Base-by-base conservation (phyloP, 176 grass and related monocot genomes). In the Triticum monococcum region DNA sequence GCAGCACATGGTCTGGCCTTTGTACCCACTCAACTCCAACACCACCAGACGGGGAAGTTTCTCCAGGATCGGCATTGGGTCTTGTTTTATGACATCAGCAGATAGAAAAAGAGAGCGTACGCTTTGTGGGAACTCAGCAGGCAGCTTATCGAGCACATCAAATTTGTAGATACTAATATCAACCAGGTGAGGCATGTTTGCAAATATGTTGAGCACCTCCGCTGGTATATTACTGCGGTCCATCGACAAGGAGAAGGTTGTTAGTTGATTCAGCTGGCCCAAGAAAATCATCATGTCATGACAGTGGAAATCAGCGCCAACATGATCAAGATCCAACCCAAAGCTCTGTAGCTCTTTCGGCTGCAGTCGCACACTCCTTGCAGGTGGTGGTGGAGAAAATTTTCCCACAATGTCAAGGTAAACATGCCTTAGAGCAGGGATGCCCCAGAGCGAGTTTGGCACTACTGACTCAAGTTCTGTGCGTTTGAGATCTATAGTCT, bases 381-480 rank as follows among this genome's bases (percentile, higher is more conserved):
- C 9, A 41, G 40, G 9, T 41, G 40, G 40, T 0, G 40, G 40
- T 10, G 9, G 40, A 26, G 23, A 28, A 64, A 64, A 64, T n/a
- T n/a, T n/a, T n/a, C n/a, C n/a, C n/a, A n/a, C n/a, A n/a, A n/a
- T 28, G 26, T 32, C 1, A 24, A 64, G 62, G 11, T 64, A 64
- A 26, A 64, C 62, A 64, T 26, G 24, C 9, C 62, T 1, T 66
- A 89, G 67, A 20, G 64, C 16, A 32, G 79, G 76, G 9, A 89
- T 89, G 40, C 64, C 63, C 90, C 90, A 92, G 16, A 86, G 70
- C 2, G 68, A 81, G 24, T 52, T 52, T 31, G 87, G 90, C 18
- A 92, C 13, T 5, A 14, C 13, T 3, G 36, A 16, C 37, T 86
- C 43, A 12, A 9, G 4, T n/a, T n/a, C n/a, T 0, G 63, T 86